Percentiles rank a stretch among this genome's conserved stretches.
Conservation (phyloP, 495 filamentous ascomycete genomes). For the Trichocladium uniseriatum region DNA sequence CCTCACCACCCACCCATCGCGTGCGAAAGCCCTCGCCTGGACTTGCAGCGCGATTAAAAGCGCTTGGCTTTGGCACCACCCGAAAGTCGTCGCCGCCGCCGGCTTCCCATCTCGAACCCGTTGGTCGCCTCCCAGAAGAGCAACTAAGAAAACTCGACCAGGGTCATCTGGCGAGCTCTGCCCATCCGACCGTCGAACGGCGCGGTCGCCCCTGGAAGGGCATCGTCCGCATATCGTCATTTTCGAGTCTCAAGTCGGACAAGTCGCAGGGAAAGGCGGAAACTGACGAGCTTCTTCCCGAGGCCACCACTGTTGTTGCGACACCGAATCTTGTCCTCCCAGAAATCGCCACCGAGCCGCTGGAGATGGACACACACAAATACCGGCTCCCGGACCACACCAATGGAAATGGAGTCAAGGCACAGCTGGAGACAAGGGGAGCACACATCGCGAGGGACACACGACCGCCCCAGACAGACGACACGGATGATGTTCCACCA, state of each 20-base stretch:
- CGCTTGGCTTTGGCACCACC: constrained; percentile 50
- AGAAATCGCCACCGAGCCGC: constrained; percentile 33
- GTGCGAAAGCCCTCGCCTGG: constrained; percentile 59
- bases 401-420: constrained; percentile 52
- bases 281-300: constrained; percentile 12
- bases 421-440: constrained; percentile 40
- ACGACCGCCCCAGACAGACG: constrained; percentile 17
- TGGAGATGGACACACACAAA: constrained; percentile 54
- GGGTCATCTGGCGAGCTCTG: constrained; percentile 49
- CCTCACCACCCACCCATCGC: constrained; percentile 19
- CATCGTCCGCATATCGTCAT: constrained; percentile 33
- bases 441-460: constrained; percentile 44
- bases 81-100: constrained; percentile 35
- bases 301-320: constrained; percentile 3
- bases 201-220: constrained; percentile 58
- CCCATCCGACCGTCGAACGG: constrained; percentile 43
- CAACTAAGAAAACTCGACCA: constrained; percentile 60
- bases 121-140: constrained; percentile 67
- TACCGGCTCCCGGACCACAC: constrained; percentile 54
- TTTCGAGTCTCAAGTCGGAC: constrained; percentile 26
- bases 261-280: constrained; percentile 14
- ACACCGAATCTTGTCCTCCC: constrained; percentile 35
- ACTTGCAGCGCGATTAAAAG: constrained; percentile 66
- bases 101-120: constrained; percentile 34
- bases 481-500: constrained; percentile 26